Percentiles rank a stretch among this genome's conserved stretches.
These are phyloP conservation scores for Neurospora sp. DNA, from an alignment of 495 filamentous ascomycete genomes.

Conservation along the genomic window DNA sequence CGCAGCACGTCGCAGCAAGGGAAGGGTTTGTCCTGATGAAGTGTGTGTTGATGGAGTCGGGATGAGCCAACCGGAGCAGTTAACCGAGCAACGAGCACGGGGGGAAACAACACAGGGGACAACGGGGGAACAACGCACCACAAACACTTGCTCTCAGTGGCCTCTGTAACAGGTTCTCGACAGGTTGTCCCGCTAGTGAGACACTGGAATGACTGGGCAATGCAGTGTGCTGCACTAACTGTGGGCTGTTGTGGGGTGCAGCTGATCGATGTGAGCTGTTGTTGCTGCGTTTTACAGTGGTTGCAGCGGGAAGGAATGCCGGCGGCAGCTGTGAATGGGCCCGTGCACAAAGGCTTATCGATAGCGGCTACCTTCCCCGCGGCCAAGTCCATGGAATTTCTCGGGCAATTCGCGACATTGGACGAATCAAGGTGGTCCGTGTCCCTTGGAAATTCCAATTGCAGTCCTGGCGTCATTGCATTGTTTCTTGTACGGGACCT, in stretches of 20 bases:
- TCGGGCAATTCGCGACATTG: not conserved
- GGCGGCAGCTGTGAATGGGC: too few relatives aligned
- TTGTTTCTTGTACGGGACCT: not conserved
- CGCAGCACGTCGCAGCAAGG: not conserved
- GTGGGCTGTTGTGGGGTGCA: not conserved
- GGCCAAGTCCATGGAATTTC: not conserved
- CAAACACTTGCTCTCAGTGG: not conserved
- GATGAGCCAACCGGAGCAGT: not conserved
- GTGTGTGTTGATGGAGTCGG: constrained; percentile 1
- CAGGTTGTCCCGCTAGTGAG: not conserved
- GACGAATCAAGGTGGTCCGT: not conserved
- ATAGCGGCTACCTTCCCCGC: not conserved
- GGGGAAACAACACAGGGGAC: too few relatives aligned
- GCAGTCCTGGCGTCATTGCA: not conserved
- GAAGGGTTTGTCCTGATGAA: not conserved
- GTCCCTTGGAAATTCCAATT: not conserved
- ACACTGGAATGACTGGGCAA: not conserved
- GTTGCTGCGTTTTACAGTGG: not conserved
- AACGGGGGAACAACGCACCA: not conserved
- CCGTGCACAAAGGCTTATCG: too few relatives aligned
- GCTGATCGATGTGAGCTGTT: not conserved
- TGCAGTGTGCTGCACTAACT: not conserved
- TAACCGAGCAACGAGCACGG: not conserved
- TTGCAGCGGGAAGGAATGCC: not conserved
- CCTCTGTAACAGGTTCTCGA: not conserved